Conservation (phyloP, 2,329 filamentous ascomycete species). For the Huntiella abstrusa region DNA sequence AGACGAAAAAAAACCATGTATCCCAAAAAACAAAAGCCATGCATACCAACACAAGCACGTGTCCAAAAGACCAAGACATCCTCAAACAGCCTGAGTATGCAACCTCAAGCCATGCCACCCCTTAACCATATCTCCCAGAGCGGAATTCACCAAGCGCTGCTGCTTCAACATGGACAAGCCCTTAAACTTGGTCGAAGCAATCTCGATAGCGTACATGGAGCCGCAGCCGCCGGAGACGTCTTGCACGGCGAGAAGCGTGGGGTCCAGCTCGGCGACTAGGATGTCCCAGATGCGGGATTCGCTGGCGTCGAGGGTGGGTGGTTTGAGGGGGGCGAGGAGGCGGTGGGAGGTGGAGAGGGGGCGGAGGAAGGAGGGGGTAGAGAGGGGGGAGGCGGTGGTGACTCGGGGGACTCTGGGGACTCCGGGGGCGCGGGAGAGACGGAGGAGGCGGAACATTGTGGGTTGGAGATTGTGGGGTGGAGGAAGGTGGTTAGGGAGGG, state of each 20-base stretch:
- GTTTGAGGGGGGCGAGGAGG: background rate
- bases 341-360: constrained; percentile 1
- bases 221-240: constrained; percentile 73
- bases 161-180: constrained; percentile 60
- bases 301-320: constrained; percentile 25
- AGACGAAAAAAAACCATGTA: too few relatives aligned
- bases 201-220: constrained; percentile 72
- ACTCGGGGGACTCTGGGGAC: too few relatives aligned
- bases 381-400: background rate
- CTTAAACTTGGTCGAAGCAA: constrained; percentile 51
- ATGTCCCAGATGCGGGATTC: constrained; percentile 41
- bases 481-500: background rate
- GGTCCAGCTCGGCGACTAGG: constrained; percentile 29
- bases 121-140: constrained; percentile 58
- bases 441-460: background rate
- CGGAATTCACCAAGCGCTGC: constrained; percentile 60
- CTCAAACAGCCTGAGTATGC: constrained; percentile 40
- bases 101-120: constrained; percentile 70
- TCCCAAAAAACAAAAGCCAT: too few relatives aligned
- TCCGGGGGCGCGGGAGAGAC: background rate
- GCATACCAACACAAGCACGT: background rate
- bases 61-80: background rate
- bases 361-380: background rate
- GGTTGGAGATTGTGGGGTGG: background rate
- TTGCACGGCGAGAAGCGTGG: constrained; percentile 42